phyloP scores from a whole-genome alignment of 805 yeast species.

The Kurtzmaniella fragi region DNA sequence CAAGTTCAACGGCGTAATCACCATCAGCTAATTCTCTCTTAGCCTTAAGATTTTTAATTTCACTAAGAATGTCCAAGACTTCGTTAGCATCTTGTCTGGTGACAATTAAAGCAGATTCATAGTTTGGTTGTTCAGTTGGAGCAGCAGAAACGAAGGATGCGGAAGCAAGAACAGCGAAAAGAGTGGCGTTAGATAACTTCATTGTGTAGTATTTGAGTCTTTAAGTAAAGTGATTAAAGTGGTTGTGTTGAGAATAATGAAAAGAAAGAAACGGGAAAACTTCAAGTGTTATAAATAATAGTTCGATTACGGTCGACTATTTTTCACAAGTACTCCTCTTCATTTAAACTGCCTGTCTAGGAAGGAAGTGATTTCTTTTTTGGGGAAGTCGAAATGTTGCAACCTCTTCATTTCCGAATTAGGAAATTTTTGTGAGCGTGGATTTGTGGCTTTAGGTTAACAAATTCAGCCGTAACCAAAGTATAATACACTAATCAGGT shows the following conservation, averaged over 20 bases:
- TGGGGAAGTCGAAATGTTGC: background rate
- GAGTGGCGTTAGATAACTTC: slow-evolving; percentile 38
- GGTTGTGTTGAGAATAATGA: slow-evolving; percentile 2
- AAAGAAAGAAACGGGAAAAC: background rate
- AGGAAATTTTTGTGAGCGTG: background rate
- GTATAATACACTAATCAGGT: too few relatives aligned
- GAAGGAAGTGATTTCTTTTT: background rate
- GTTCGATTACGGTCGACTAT: background rate
- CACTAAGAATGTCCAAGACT: slow-evolving; percentile 26
- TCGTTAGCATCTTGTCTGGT: slow-evolving; percentile 32
- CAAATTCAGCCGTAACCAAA: too few relatives aligned
- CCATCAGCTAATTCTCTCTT: slow-evolving; percentile 34
- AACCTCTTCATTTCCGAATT: background rate
- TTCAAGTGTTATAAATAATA: background rate
- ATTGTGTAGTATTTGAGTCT: slow-evolving; percentile 14
- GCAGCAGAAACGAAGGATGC: slow-evolving; percentile 34
- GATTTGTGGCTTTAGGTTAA: background rate
- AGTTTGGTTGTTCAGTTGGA: slow-evolving; percentile 14
- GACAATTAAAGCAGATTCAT: slow-evolving; percentile 18
- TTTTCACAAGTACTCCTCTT: background rate
- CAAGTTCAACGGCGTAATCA: slow-evolving; percentile 20
- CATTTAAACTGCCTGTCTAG: slow-evolving; percentile 1
- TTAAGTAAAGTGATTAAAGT: background rate
- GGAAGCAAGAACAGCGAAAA: slow-evolving; percentile 36
- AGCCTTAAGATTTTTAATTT: slow-evolving; percentile 26